A percentile compares a stretch with the other conserved stretches of the same genome.
These are phyloP conservation scores for Leptosphaerulina australis DNA, from an alignment of 2,329 filamentous ascomycete genomes.

Conservation along the genomic window DNA sequence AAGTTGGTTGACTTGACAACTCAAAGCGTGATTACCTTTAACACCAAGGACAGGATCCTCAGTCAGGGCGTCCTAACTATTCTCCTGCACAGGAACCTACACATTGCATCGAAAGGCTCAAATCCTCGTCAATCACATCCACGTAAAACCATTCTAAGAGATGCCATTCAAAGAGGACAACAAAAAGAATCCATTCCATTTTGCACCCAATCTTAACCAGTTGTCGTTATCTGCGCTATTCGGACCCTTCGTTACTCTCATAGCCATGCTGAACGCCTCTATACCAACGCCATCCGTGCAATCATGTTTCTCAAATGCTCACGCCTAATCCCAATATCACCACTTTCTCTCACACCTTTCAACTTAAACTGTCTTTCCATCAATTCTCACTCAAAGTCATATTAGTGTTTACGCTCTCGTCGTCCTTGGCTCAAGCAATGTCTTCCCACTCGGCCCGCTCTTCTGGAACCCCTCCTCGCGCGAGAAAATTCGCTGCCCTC, in stretches of 20 bases:
- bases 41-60: no score
- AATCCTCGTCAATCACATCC: no score
- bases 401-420: not conserved
- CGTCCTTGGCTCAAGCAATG: constrained; percentile 59
- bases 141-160: not conserved
- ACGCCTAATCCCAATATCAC: no score
- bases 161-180: not conserved
- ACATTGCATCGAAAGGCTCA: no score
- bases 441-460: constrained; percentile 55
- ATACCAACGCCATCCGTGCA: constrained; percentile 22
- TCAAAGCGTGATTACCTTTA: not conserved
- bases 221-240: no score
- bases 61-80: no score
- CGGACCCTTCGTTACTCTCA: not conserved
- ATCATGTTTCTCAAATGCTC: constrained; percentile 8
- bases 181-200: no score
- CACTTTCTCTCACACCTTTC: not conserved
- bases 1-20: constrained; percentile 7
- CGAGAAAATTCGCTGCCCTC: constrained; percentile 76
- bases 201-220: no score
- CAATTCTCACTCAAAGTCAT: not conserved
- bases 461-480: constrained; percentile 70
- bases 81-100: no score
- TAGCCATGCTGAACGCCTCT: constrained; percentile 6
- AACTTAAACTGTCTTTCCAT: not conserved